Evolutionary conservation across 2,329 filamentous ascomycete genomes (phyloP), one percentile per base, ranked within the genome.

Genomic region (Chaetomium olivaceum): DNA sequence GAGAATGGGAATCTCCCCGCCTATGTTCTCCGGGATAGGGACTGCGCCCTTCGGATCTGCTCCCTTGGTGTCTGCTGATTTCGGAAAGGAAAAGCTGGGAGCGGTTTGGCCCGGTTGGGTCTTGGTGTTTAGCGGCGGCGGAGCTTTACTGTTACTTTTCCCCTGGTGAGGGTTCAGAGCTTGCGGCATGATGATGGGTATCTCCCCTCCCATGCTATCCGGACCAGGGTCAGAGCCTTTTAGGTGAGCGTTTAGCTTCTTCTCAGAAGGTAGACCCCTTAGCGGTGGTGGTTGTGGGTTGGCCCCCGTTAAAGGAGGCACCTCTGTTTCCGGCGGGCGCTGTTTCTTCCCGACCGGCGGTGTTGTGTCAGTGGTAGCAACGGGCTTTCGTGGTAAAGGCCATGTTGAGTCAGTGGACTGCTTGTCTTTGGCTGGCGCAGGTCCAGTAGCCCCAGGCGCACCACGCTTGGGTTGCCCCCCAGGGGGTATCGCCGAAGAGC

Each of bases 301-400:
- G 12, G 14, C 14, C 16, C 36, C 36, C 14, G 36, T 19, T 43
- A 43, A 19, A 16, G 36, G 36, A 43, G 36, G 36, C 3, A 43
- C 36, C 36, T 43, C 36, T 43, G 36, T 16, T 19, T 43, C 36
- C 36, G 36, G 36, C 14, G 14, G 36, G 36, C 36, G 36, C 36
- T 43, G 36, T 12, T 43, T 43, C 36, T 43, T 43, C 36, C 36
- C 36, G 36, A 12, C 14, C 36, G 36, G 36, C 14, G 14, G 36
- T 43, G 36, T 19, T 43, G 36, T 19, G 36, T 43, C 14, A 43
- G 36, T 43, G 14, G 36, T 27, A 50, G 58, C 33, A 14, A 31
- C 54, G n/a, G 62, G 62, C 14, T 63, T 63, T 29, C 43, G 66
- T 8, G 62, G 62, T 19, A 64, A 62, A 9, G 65, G 58, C 65